Base-by-base conservation (phyloP, 192 early-diverging fungal genomes). In the Entophlyctis luteolus region DNA sequence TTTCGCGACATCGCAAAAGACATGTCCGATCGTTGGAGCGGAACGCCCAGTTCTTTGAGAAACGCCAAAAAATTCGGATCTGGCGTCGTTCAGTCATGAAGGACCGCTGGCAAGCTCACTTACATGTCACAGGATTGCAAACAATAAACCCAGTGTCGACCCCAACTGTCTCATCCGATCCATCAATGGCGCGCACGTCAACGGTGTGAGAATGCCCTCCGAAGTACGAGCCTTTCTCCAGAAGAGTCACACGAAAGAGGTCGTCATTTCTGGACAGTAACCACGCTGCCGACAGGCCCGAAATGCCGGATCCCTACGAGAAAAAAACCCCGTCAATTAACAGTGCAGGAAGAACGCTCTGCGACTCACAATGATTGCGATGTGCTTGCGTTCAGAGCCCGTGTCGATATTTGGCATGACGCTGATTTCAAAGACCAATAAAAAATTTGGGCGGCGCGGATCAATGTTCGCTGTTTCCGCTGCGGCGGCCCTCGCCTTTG, bases 171-270 rank as follows among this genome's bases (percentile, higher is more conserved):
- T 48, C 33, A 33, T 34, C 45, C 0, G 20, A 20, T 18, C 65
- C 57, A 6, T 74, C 60, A 5, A 81, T 68, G 14, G 72, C 38
- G 4, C 49, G 67, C 32, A 79, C 62, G 48, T 82, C 72, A n/a
- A 87, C 84, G 3, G 87, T 88, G 67, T 88, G 74, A 8, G 87
- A 77, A 71, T 88, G 87, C 18, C 87, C 87, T 3, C 87, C 87
- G 56, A 83, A 29, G 55, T 86, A 83, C 42, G 65, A 42, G 16
- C 71, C 73, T 32, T 55, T 42, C 63, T 88, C 87, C 59, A 76
- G 83, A 0, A 88, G 38, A 14, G 75, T 74, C 22, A 87, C 58
- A 45, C 10, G 28, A 50, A 59, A 34, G 48, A 25, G 36, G 63
- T 65, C 59, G 20, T 10, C 31, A 4, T 62, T 16, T 3, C 20